A percentile compares a stretch with the other conserved stretches of the same genome.
Conservation (phyloP, 805 yeast species). For the Lipomyces kockii region DNA sequence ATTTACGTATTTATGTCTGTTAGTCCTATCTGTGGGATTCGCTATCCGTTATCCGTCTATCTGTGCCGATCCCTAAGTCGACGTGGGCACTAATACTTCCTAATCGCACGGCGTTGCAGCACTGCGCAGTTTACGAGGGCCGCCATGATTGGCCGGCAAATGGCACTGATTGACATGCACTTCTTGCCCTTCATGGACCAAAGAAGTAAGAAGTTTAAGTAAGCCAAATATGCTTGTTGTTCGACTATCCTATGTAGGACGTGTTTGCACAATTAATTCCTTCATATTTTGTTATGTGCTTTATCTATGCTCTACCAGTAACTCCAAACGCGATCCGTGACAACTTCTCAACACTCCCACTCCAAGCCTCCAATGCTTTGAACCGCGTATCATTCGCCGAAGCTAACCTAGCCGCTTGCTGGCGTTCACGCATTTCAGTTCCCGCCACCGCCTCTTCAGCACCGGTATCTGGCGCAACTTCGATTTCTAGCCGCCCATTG, state of each 20-base stretch:
- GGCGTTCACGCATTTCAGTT: slow-evolving; percentile 30
- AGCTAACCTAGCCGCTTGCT: slow-evolving; percentile 18
- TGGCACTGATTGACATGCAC: too few species aligned
- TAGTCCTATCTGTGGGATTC: too few species aligned
- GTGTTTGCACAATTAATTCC: neutral
- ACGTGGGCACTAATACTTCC: too few species aligned
- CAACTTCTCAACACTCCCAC: slow-evolving; percentile 23
- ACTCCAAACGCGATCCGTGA: slow-evolving; percentile 24
- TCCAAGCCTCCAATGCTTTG: slow-evolving; percentile 31
- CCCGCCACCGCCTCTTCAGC: slow-evolving; percentile 34
- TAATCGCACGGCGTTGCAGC: too few species aligned
- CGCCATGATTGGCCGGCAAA: too few species aligned
- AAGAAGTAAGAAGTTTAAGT: too few species aligned
- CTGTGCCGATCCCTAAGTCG: too few species aligned
- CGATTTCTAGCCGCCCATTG: slow-evolving; percentile 30
- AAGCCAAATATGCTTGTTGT: neutral
- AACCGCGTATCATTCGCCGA: slow-evolving; percentile 28
- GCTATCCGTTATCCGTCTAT: too few species aligned
- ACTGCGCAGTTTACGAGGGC: too few species aligned
- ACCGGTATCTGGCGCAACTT: slow-evolving; percentile 33
- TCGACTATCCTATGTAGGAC: neutral
- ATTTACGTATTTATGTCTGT: too few species aligned
- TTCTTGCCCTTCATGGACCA: too few species aligned
- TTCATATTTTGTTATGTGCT: neutral
- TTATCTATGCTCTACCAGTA: slow-evolving; percentile 5